A percentile compares a stretch with the other conserved stretches of the same genome.
Evolutionary conservation across 495 filamentous ascomycete genomes (phyloP).

Genomic region (Bathelium albidoporum): DNA sequence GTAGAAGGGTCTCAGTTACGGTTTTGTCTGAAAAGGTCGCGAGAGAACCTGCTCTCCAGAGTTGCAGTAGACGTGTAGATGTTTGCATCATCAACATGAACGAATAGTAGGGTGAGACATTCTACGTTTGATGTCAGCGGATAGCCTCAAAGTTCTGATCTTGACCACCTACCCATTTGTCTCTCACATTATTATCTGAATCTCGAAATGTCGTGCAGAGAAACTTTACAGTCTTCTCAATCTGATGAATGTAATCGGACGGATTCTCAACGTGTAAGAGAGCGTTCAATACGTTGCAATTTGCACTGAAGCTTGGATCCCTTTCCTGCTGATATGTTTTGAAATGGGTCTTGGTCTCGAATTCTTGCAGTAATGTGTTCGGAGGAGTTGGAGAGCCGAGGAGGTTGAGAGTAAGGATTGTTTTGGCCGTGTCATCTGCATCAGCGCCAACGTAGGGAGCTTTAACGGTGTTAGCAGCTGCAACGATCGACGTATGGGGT

Average conservation of each 20-base stretch:
- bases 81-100: constrained; percentile 9
- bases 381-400: constrained; percentile 21
- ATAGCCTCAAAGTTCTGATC: neutral
- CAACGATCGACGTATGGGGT: too few species aligned
- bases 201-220: neutral
- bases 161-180: constrained; percentile 6
- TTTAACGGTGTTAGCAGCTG: neutral
- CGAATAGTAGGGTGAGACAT: constrained; percentile 9
- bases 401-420: constrained; percentile 28
- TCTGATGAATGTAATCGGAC: constrained; percentile 2
- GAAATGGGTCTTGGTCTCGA: constrained; percentile 30
- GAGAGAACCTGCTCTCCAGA: neutral
- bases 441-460: constrained; percentile 29
- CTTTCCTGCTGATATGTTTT: constrained; percentile 34
- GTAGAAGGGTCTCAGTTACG: neutral
- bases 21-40: neutral
- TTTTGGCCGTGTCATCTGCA: constrained; percentile 41
- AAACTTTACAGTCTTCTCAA: constrained; percentile 7
- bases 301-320: constrained; percentile 34
- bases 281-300: constrained; percentile 36
- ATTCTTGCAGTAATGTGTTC: constrained; percentile 23
- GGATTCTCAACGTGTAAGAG: constrained; percentile 14
- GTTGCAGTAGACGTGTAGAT: neutral
- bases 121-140: neutral
- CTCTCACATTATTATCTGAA: neutral